A percentile compares a stretch with the other conserved stretches of the same genome.
Evolutionary conservation across 257 asterid species (phyloP).

Genomic region (Solanum ossicruentum): DNA sequence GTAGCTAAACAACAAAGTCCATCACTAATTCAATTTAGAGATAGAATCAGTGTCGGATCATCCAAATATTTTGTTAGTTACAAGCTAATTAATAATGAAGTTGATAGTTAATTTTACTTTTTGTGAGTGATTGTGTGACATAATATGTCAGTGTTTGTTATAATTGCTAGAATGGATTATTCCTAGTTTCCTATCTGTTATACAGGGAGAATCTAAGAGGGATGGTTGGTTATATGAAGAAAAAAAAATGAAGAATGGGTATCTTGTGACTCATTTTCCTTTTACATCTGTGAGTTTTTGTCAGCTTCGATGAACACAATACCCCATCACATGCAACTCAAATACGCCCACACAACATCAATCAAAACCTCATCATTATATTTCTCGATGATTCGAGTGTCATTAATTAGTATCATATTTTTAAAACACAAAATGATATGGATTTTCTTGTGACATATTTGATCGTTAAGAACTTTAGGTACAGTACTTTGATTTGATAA

Average conservation of each 20-base stretch:
- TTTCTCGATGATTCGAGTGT: no score
- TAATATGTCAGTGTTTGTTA: background rate
- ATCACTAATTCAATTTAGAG: background rate
- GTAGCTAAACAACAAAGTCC: background rate
- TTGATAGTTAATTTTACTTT: no score
- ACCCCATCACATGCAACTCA: background rate
- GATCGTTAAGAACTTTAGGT: no score
- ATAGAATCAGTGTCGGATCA: background rate
- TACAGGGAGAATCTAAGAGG: background rate
- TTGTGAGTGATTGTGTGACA: background rate
- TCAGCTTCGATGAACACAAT: background rate
- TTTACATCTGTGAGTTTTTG: background rate
- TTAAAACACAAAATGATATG: no score
- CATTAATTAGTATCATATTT: no score
- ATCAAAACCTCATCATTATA: background rate
- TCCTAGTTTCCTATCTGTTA: background rate
- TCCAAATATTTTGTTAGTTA: background rate
- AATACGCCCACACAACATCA: background rate
- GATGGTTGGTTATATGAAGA: background rate
- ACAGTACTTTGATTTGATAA: no score
- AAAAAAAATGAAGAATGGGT: background rate
- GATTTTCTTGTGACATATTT: no score
- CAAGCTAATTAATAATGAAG: no score
- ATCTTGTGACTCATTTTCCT: background rate
- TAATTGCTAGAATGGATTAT: background rate